Base-by-base conservation (phyloP, 805 yeast species). In the Lachancea mirantina region DNA sequence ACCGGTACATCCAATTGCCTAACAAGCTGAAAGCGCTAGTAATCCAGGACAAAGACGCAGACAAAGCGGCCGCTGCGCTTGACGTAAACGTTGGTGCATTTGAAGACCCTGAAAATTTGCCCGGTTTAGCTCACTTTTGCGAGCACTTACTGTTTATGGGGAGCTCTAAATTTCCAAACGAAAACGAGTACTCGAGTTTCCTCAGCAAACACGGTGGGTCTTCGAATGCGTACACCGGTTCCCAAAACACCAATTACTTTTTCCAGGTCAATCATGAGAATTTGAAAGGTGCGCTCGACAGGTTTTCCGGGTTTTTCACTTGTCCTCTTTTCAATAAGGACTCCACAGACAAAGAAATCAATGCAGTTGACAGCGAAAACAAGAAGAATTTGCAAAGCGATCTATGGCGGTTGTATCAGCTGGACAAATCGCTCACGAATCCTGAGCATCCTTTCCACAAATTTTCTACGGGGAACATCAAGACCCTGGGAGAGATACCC, bases 291-390 rank as follows among this genome's bases (percentile, higher is more conserved):
- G 96, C 96, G 0, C 62, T 89, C 33, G 97, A 89, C 56, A 68
- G 97, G 47, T 89, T 89, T 57, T 73, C 95, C 4, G 97, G 89
- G 55, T 89, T 89, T 54, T 89, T 89, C 64, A 80, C 88, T 21
- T 57, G 74, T 18, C 98, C 98, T 1, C 63, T 89, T 45, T 89
- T 89, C 46, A 60, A 64, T 32, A 61, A 68, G 34, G 66, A 75
- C 41, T 79, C 96, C 52, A 84, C 85, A 52, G 95, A 87, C 51
- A 70, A 96, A 35, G 98, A 89, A 59, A 82, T 89, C 47, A 74
- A 77, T 42, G 97, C 97, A 2, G 97, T 89, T 7, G 96, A 89
- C 58, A 82, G 95, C 23, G 98, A 89, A 61, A 85, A 89, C 64
- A 89, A 87, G 56, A 89, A 92, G 62, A 89, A 89, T 55, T 64